These are phyloP conservation scores for Epichloe glyceriae DNA, from an alignment of 2,329 filamentous ascomycete genomes.

Conservation along the genomic window DNA sequence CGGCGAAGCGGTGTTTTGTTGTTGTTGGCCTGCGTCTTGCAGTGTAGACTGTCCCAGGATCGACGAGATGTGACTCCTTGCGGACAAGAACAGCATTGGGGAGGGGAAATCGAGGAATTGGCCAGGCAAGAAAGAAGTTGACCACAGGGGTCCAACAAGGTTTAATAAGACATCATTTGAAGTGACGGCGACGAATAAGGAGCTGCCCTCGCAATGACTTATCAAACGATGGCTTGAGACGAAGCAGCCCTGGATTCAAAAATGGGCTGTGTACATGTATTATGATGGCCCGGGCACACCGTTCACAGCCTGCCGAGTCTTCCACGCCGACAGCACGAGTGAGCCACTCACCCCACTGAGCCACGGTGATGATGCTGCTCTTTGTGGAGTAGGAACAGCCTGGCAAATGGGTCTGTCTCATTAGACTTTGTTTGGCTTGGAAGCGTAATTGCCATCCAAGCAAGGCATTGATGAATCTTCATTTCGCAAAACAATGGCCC, in stretches of 20 bases:
- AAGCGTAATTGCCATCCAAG: background rate
- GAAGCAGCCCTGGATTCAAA: background rate
- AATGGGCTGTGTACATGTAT: too few relatives aligned
- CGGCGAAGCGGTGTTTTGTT: slow-evolving; percentile 1
- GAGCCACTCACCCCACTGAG: background rate
- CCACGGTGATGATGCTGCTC: background rate
- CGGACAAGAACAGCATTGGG: too few relatives aligned
- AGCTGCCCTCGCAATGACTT: background rate
- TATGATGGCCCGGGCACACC: background rate
- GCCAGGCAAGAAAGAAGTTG: background rate
- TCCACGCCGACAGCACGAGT: background rate
- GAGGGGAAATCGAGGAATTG: too few relatives aligned
- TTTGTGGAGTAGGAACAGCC: background rate
- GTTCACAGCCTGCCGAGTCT: background rate
- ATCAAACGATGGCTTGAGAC: background rate
- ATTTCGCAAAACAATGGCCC: background rate
- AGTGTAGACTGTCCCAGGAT: too few relatives aligned
- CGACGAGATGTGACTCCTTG: too few relatives aligned
- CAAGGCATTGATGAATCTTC: background rate
- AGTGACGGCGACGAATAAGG: background rate
- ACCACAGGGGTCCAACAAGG: background rate
- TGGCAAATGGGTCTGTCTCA: background rate
- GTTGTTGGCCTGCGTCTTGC: background rate
- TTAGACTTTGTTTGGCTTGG: slow-evolving; percentile 1
- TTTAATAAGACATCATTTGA: background rate